A percentile compares a stretch with the other conserved stretches of the same genome.
These are phyloP conservation scores for Guadua angustifolia DNA, from an alignment of 176 grass and related monocot genomes.

Conservation along the genomic window DNA sequence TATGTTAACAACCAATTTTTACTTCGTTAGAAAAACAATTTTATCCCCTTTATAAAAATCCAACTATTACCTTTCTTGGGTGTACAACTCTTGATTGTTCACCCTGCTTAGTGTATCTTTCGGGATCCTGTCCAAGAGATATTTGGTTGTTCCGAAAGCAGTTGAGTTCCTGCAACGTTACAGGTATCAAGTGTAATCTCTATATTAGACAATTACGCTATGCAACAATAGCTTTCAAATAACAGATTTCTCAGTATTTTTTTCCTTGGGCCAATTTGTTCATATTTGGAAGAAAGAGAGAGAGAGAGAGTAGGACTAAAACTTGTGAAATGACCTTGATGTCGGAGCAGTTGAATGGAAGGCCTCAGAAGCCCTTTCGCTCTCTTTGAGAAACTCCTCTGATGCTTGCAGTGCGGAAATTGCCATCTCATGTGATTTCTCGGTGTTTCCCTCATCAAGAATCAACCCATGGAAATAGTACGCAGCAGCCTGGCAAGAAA, in stretches of 20 bases:
- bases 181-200: constrained; percentile 19
- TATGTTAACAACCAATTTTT: not conserved
- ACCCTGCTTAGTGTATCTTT: constrained; percentile 72
- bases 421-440: constrained; percentile 70
- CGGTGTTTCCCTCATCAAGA: constrained; percentile 77
- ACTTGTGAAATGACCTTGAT: constrained; percentile 61
- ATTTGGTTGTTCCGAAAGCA: constrained; percentile 81
- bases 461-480: constrained; percentile 91
- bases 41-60: not conserved
- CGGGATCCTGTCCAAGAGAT: constrained; percentile 72
- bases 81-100: constrained; percentile 66
- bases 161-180: constrained; percentile 60
- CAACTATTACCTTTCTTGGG: constrained; percentile 66
- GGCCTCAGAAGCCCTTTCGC: constrained; percentile 65
- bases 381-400: constrained; percentile 82
- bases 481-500: constrained; percentile 59
- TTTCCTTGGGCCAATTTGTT: not conserved
- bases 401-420: constrained; percentile 71
- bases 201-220: not conserved
- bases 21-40: not conserved
- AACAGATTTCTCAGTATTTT: not conserved
- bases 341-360: constrained; percentile 64
- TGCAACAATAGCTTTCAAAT: constrained; percentile 27
- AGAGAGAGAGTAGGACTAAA: not conserved
- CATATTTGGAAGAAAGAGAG: not conserved